Evolutionary conservation across 2,329 filamentous ascomycete species (phyloP), one percentile per base, ranked within the genome.

Genomic region (Bipolaris victoriae): DNA sequence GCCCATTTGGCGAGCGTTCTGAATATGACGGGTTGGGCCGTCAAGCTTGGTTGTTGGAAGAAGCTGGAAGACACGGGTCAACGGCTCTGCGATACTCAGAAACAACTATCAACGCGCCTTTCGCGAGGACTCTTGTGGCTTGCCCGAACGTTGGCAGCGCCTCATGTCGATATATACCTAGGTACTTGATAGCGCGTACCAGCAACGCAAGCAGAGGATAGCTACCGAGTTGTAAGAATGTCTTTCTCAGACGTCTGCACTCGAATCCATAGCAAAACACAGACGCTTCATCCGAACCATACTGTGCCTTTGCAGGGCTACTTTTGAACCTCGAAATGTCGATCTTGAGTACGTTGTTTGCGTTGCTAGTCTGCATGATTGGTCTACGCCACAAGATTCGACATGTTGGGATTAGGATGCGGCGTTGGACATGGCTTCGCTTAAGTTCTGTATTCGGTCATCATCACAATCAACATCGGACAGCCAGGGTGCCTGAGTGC

Each of bases 251-350:
- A 86, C 87, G 84, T 83, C 77, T 85, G 86, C 84, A 86, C 86
- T 84, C 78, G 78, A 78, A 74, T 87, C 84, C 87, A 87, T 90
- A 90, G 88, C 88, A 89, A 85, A 88, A 80, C 77, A 80, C 79
- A 78, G 75, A 76, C 72, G 75, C 66, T 76, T 77, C 75, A 75
- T 64, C 71, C 72, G 73, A 75, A 76, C 68, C 71, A 66, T 54
- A 74, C 71, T 76, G 74, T 77, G 74, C 71, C 72, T 74, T 73
- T 74, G 70, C 71, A 65, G 56, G 69, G 68, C 72, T 75, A 63
- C 69, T 68, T 72, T 63, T 73, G 68, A 64, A 63, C 61, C 63
- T 66, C 70, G 68, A 68, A 65, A 67, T 60, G 62, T 67, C 58
- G 58, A 63, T 51, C 57, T 60, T 64, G 62, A 61, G 59, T 58